Evolutionary conservation across 495 filamentous ascomycete species (phyloP), one percentile per base, ranked within the genome.

Genomic region (Aspergillus avenaceus): DNA sequence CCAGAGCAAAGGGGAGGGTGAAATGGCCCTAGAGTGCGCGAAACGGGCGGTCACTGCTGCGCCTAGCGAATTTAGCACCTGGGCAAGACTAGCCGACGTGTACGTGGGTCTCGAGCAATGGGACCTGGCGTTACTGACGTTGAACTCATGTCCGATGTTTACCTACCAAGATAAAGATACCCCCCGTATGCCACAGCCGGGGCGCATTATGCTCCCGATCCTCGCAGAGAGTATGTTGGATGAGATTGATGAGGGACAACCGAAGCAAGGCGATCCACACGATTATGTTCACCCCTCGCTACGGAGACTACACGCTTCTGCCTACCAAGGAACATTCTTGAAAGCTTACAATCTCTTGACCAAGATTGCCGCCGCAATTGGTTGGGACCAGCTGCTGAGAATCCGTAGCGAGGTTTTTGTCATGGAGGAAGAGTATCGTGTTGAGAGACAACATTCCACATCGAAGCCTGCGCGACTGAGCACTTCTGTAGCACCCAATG

Each of bases 81-180:
- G 93, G 93, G 95, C 93, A 43, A 77, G 91, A 48, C 68, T 98
- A 44, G 92, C 91, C 3, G 90, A 97, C 62, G 84, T 97, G 18
- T 98, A 97, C 50, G 84, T 97, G 42, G 78, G 83, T 37, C 75
- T 95, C 61, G 93, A 98, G 66, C 86, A 91, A 64, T 98, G 92
- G 88, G 93, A 97, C 57, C 60, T 87, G 29, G 93, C 95, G 2
- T 78, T 98, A 14, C 82, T 96, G 8, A 98, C 95, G 5, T 76
- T 98, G n/a, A 98, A 98, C 69, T 97, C 92, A 3, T 98, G 95
- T 54, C 93, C 93, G 4, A 98, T 98, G 93, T 98, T 98, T 65
- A 97, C 93, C 7, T 97, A 97, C 68, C 92, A 97, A 64, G 93
- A 98, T 65, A 97, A 96, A 58, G 93, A 98, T 64, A 83, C 89